These are phyloP conservation scores for Suillus clintonianus DNA, from an alignment of 768 basidiomycete species.

Conservation along the genomic window DNA sequence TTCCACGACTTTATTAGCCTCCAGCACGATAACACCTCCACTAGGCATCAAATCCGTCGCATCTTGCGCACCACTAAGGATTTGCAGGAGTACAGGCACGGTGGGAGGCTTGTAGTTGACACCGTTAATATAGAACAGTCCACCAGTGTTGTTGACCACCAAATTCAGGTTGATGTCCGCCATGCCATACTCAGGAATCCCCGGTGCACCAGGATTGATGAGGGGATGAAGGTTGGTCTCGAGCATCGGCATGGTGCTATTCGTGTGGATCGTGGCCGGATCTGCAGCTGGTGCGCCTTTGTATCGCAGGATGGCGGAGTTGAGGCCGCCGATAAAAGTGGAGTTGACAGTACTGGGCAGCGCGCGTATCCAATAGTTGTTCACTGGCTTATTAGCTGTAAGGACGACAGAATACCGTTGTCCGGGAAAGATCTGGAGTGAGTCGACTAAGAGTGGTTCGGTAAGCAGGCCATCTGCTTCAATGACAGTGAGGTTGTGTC, in stretches of 20 bases:
- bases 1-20: slow-evolving; percentile 29
- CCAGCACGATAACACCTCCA: slow-evolving; percentile 22
- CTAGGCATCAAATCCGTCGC: slow-evolving; percentile 46
- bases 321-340: slow-evolving; percentile 8
- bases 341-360: slow-evolving; percentile 24
- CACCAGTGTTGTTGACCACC: not conserved
- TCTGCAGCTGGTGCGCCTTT: not conserved
- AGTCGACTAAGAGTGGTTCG: slow-evolving; percentile 33
- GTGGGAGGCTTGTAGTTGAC: not conserved
- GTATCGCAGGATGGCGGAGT: not conserved
- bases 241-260: not conserved
- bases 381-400: slow-evolving; percentile 43
- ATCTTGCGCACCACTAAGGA: not conserved
- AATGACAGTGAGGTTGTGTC: slow-evolving; percentile 32
- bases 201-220: not conserved
- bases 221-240: not conserved
- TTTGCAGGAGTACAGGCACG: not conserved
- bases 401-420: slow-evolving; percentile 47
- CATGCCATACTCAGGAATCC: not conserved
- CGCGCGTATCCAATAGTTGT: slow-evolving; percentile 59
- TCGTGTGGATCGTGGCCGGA: not conserved
- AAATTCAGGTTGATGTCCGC: not conserved
- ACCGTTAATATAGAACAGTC: not conserved
- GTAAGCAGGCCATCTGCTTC: slow-evolving; percentile 34
- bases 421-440: slow-evolving; percentile 31